Evolutionary conservation across 2,329 filamentous ascomycete species (phyloP).

Genomic region (Arachnomyces sp.): DNA sequence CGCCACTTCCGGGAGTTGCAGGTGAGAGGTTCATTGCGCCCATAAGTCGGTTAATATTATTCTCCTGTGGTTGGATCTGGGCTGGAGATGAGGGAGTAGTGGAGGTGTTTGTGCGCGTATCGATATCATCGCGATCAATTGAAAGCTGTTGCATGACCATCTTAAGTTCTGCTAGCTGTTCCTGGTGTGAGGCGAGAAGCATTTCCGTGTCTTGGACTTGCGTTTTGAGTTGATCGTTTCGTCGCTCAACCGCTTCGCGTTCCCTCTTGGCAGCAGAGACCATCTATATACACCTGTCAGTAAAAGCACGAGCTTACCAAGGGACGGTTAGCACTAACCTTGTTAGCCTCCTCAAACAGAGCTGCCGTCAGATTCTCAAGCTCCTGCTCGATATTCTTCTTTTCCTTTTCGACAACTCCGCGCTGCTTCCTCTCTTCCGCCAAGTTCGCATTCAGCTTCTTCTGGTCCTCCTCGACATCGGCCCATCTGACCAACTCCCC

Average conservation of each 20-base stretch:
- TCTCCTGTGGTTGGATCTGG: slow-evolving; percentile 49
- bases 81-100: slow-evolving; percentile 74
- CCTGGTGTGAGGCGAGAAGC: slow-evolving; percentile 80
- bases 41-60: slow-evolving; percentile 46
- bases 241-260: slow-evolving; percentile 70
- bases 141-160: slow-evolving; percentile 83
- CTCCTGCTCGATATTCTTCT: slow-evolving; percentile 85
- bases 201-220: slow-evolving; percentile 82
- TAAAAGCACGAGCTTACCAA: slow-evolving; percentile 6
- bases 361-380: slow-evolving; percentile 83
- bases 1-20: slow-evolving; percentile 41
- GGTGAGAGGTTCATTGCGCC: slow-evolving; percentile 53
- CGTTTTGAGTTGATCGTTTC: slow-evolving; percentile 77
- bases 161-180: slow-evolving; percentile 88
- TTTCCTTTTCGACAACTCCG: slow-evolving; percentile 64
- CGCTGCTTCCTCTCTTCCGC: slow-evolving; percentile 60
- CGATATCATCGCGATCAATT: slow-evolving; percentile 61
- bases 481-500: slow-evolving; percentile 70
- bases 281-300: slow-evolving; percentile 51
- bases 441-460: slow-evolving; percentile 50
- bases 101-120: slow-evolving; percentile 58
- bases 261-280: slow-evolving; percentile 82
- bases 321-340: slow-evolving; percentile 38
- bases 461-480: slow-evolving; percentile 66
- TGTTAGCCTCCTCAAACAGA: slow-evolving; percentile 97